phyloP scores from a whole-genome alignment of 805 yeast species.

The Starmerella etchellsii region DNA sequence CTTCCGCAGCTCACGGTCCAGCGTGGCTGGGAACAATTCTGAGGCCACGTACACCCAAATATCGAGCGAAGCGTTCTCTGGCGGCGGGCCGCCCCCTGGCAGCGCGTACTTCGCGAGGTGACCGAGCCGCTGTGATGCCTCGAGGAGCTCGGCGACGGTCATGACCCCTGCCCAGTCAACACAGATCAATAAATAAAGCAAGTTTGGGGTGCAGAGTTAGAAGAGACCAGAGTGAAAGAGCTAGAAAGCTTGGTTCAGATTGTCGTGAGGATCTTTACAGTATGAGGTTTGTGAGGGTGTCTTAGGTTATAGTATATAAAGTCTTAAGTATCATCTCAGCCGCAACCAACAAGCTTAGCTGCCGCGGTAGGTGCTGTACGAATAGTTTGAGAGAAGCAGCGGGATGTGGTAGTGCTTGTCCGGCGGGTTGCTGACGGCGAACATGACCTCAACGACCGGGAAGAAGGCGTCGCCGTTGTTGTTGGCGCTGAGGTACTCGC shows the following conservation, averaged over 20 bases:
- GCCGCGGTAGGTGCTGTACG: conserved; percentile 87
- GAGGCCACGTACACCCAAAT: neutral
- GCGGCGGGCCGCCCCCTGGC: neutral
- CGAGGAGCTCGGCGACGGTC: neutral
- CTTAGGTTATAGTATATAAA: too few relatives aligned
- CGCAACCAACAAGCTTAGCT: conserved; percentile 32
- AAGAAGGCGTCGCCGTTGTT: conserved; percentile 37
- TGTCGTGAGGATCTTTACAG: too few relatives aligned
- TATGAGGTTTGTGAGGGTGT: too few relatives aligned
- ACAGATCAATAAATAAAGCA: too few relatives aligned
- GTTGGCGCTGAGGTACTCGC: conserved; percentile 40
- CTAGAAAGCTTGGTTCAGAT: too few relatives aligned
- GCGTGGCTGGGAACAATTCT: neutral
- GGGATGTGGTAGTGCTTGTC: conserved; percentile 86
- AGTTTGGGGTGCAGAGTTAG: too few relatives aligned
- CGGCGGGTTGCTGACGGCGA: conserved; percentile 52
- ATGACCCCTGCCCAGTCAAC: neutral
- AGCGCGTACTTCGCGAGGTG: neutral
- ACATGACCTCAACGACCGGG: conserved; percentile 75
- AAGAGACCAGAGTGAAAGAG: too few relatives aligned
- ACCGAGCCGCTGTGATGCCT: neutral
- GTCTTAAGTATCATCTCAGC: too few relatives aligned
- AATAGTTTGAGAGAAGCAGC: conserved; percentile 64
- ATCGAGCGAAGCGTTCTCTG: neutral
- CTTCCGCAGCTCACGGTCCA: too few relatives aligned